Base-by-base conservation (phyloP, 768 basidiomycete species). In the Kockovaella imperatae region DNA sequence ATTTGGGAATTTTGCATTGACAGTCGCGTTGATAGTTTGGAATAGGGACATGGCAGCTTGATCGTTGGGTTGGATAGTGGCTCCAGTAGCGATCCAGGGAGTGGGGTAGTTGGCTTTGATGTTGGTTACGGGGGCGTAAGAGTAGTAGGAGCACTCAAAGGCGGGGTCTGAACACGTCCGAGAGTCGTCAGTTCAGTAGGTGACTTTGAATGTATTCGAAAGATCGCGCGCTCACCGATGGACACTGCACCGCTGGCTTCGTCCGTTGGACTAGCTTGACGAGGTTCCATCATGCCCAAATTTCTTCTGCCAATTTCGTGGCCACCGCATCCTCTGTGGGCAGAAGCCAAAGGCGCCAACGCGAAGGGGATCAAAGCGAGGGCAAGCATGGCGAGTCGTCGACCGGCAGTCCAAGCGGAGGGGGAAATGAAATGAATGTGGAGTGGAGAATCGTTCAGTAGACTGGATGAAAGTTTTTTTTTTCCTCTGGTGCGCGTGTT, bases 111-210 rank as follows among this genome's bases (percentile, higher is more conserved):
- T 21, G n/a, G 57, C 36, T 28, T 49, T 57, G 42, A 61, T 40
- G 1, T 39, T 23, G 23, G 38, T 23, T 0, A 64, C 60, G 10
- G 68, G 63, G 10, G 50, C 42, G 50, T 69, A 73, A 5, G 55
- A 59, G 56, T 74, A 74, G 25, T 46, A 49, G 0, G 63, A 46
- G 47, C 73, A 74, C 44, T 71, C 67, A 14, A 45, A 14, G 2
- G 21, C 20, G 5, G 63, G 52, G 36, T 71, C 69, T 56, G 42
- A 13, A 24, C 14, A 17, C 40, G 34, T 2, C 15, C 30, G 30
- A 11, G 4, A 17, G 7, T 43, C 24, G 25, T 30, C 21, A 47
- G 17, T 15, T 21, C 35, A 11, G 15, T 17, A n/a, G 21, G 21
- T 18, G 29, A 35, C 17, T 23, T 15, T 18, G 26, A 25, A 25